phyloP scores from a whole-genome alignment of 176 grass and related monocot genomes.

The Aegilops tauschii region DNA sequence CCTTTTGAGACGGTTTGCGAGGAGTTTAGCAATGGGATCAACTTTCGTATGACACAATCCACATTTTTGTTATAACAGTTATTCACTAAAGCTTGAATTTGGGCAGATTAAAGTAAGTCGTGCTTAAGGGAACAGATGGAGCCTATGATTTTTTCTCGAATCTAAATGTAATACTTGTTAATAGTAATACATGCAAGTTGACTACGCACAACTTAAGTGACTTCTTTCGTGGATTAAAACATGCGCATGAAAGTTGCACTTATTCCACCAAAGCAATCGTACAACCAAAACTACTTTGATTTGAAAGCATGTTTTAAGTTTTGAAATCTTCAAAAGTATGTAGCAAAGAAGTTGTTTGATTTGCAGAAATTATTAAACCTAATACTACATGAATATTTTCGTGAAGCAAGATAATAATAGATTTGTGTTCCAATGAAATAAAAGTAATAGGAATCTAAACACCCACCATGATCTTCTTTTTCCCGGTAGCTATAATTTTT shows the following conservation, averaged over 20 bases:
- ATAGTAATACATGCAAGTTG: neutral
- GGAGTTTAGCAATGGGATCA: neutral
- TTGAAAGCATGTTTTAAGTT: neutral
- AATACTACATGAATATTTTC: neutral
- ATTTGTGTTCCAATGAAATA: too few species aligned
- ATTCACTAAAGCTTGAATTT: neutral
- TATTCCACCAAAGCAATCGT: neutral
- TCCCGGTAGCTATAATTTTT: too few species aligned
- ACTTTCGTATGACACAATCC: neutral
- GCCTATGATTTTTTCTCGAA: neutral
- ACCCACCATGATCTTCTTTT: too few species aligned
- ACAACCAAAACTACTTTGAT: neutral
- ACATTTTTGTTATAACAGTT: neutral
- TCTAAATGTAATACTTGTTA: neutral
- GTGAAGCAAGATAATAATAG: neutral
- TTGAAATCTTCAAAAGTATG: neutral
- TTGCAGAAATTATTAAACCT: neutral
- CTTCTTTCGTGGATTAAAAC: neutral
- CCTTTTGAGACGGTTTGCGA: too few species aligned
- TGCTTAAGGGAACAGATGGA: neutral
- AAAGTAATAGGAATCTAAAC: too few species aligned
- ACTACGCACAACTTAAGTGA: neutral
- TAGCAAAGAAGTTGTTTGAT: neutral
- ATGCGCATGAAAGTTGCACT: neutral
- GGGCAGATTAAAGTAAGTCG: neutral